These are phyloP conservation scores for Cladosporium sp. DNA, from an alignment of 2,329 filamentous ascomycete genomes.

Conservation along the genomic window DNA sequence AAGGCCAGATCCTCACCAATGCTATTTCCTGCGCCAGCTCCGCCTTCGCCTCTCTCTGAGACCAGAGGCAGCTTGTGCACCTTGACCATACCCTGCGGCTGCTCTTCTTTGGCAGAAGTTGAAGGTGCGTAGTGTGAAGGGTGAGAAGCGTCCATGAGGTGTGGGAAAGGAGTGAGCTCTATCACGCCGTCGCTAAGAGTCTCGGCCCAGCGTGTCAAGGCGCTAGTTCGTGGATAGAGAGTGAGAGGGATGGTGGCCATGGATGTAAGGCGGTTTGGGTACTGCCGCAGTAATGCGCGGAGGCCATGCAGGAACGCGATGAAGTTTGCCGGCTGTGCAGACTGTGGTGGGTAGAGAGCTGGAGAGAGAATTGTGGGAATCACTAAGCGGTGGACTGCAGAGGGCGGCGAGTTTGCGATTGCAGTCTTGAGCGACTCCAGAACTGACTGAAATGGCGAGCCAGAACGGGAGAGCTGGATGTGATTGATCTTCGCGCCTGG, in stretches of 20 bases:
- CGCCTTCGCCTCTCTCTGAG: conserved; percentile 83
- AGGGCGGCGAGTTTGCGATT: conserved; percentile 54
- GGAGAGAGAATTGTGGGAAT: conserved; percentile 84
- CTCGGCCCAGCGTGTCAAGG: conserved; percentile 81
- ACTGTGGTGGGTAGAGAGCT: conserved; percentile 69
- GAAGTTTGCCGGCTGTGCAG: conserved; percentile 66
- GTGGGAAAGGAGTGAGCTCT: conserved; percentile 73
- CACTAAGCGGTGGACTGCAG: conserved; percentile 71
- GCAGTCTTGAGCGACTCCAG: conserved; percentile 55
- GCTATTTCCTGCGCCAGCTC: conserved; percentile 56
- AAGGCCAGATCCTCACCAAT: conserved; percentile 86
- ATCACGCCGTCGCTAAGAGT: conserved; percentile 78
- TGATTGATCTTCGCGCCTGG: conserved; percentile 39
- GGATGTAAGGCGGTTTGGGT: conserved; percentile 62
- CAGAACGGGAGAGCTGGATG: conserved; percentile 61
- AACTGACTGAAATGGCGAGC: conserved; percentile 60
- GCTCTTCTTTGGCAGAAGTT: conserved; percentile 57
- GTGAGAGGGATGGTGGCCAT: conserved; percentile 75
- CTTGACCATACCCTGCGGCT: conserved; percentile 79
- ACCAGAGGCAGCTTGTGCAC: conserved; percentile 79
- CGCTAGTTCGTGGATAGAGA: conserved; percentile 70
- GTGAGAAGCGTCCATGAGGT: conserved; percentile 50
- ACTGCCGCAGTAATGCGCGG: conserved; percentile 66
- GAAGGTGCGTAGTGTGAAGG: conserved; percentile 5
- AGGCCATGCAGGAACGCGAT: conserved; percentile 78